phyloP scores from a whole-genome alignment of 2,329 filamentous ascomycete genomes.

The Pseudopithomyces maydicus region DNA sequence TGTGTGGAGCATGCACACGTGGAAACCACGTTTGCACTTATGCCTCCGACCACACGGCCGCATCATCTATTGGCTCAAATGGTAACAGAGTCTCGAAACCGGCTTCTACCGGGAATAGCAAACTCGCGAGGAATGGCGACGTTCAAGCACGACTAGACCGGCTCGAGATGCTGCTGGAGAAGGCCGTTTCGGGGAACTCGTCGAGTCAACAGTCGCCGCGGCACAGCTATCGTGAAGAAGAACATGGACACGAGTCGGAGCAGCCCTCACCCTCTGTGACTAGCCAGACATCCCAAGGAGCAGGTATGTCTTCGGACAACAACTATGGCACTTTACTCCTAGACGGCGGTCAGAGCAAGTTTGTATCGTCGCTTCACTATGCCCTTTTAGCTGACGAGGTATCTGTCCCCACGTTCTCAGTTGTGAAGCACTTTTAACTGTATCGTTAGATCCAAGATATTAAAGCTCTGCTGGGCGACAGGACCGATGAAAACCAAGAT shows the following conservation, averaged over 20 bases:
- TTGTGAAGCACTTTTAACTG: constrained; percentile 1
- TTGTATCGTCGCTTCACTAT: constrained; percentile 47
- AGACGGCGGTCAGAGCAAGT: constrained; percentile 45
- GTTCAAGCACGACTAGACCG: constrained; percentile 44
- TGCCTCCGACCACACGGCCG: constrained; percentile 29
- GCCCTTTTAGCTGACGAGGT: constrained; percentile 47
- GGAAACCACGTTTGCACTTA: constrained; percentile 45
- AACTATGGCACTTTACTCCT: constrained; percentile 43
- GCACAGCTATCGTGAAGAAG: constrained; percentile 23
- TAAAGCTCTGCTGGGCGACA: constrained; percentile 41
- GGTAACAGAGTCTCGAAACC: constrained; percentile 36
- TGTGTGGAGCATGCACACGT: constrained; percentile 44
- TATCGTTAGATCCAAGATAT: constrained; percentile 43
- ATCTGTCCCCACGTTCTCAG: constrained; percentile 9
- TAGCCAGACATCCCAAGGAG: constrained; percentile 39
- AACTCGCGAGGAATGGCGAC: constrained; percentile 33
- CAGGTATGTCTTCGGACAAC: constrained; percentile 43
- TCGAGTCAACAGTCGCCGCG: constrained; percentile 11
- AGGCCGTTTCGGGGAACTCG: constrained; percentile 33
- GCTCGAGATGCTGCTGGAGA: constrained; percentile 42
- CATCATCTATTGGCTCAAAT: constrained; percentile 11
- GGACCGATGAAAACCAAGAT: constrained; percentile 37
- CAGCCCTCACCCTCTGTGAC: constrained; percentile 35
- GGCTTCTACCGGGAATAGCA: constrained; percentile 17
- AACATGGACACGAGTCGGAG: constrained; percentile 25